Evolutionary conservation across 257 asterid species (phyloP).

Genomic region (Cinchona pubescens): DNA sequence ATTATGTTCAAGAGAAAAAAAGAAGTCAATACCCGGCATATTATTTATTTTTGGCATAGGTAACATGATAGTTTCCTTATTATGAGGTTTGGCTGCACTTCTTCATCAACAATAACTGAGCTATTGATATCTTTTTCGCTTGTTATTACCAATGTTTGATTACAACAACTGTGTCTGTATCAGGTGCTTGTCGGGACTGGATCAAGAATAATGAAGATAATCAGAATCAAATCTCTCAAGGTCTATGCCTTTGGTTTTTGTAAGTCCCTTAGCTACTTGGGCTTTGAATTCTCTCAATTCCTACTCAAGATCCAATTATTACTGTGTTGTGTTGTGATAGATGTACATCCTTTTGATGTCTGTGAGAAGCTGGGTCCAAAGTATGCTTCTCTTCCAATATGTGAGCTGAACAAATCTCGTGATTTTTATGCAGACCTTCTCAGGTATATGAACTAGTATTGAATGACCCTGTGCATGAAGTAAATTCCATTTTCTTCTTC

Average conservation of each 20-base stretch:
- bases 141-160: neutral
- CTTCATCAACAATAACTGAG: neutral
- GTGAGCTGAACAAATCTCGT: constrained; percentile 58
- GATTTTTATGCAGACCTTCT: constrained; percentile 84
- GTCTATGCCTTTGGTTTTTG: constrained; percentile 96
- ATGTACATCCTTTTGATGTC: constrained; percentile 86
- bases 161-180: constrained; percentile 16
- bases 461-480: neutral
- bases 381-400: constrained; percentile 65
- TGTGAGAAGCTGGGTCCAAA: constrained; percentile 88
- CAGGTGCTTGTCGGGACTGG: constrained; percentile 99
- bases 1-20: neutral
- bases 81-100: neutral
- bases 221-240: constrained; percentile 82
- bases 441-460: constrained; percentile 48
- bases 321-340: constrained; percentile 40
- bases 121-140: neutral
- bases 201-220: constrained; percentile 76
- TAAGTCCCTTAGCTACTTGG: constrained; percentile 41
- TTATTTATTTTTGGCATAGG: neutral
- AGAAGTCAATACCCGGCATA: neutral
- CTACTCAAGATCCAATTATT: constrained; percentile 16
- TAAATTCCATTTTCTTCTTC: neutral
- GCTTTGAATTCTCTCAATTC: constrained; percentile 8
- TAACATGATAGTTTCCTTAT: neutral